Percentiles rank a stretch among this genome's conserved stretches.
phyloP scores from a whole-genome alignment of 192 early-diverging fungal genomes.

The Mortierella hygrophila region DNA sequence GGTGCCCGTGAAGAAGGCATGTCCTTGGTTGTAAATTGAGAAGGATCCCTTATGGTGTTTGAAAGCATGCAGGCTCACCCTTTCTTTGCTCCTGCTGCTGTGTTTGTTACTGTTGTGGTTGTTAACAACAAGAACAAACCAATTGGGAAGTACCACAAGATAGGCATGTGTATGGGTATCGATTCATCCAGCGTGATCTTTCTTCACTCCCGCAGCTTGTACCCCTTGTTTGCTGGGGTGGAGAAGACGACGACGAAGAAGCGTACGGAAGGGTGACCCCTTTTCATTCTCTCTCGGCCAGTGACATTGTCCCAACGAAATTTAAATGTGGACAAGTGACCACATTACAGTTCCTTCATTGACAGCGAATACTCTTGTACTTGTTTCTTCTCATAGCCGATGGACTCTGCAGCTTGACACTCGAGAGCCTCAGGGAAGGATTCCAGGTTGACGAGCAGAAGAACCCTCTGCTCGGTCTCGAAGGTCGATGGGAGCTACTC shows the following conservation, averaged over 20 bases:
- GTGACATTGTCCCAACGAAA: neutral
- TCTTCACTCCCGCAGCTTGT: neutral
- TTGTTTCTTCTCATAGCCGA: conserved; percentile 51
- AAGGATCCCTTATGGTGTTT: neutral
- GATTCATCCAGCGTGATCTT: neutral
- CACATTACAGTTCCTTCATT: conserved; percentile 2
- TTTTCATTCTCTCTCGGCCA: neutral
- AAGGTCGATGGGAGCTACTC: conserved; percentile 81
- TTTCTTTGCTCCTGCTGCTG: neutral
- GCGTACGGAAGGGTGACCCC: neutral
- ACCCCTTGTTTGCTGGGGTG: neutral
- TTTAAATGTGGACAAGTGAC: neutral
- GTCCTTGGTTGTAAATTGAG: neutral
- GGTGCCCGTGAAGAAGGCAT: neutral
- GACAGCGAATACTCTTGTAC: neutral
- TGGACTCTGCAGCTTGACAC: conserved; percentile 64
- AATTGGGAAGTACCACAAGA: no score
- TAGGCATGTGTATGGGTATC: neutral
- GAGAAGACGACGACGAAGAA: neutral
- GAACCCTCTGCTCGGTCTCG: conserved; percentile 86
- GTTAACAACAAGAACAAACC: no score
- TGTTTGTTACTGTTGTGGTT: neutral
- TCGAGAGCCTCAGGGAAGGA: conserved; percentile 65
- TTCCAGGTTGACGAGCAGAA: conserved; percentile 80
- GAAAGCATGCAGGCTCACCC: neutral